Base-by-base conservation (phyloP, 2,329 filamentous ascomycete genomes). In the Cadophora sp. region DNA sequence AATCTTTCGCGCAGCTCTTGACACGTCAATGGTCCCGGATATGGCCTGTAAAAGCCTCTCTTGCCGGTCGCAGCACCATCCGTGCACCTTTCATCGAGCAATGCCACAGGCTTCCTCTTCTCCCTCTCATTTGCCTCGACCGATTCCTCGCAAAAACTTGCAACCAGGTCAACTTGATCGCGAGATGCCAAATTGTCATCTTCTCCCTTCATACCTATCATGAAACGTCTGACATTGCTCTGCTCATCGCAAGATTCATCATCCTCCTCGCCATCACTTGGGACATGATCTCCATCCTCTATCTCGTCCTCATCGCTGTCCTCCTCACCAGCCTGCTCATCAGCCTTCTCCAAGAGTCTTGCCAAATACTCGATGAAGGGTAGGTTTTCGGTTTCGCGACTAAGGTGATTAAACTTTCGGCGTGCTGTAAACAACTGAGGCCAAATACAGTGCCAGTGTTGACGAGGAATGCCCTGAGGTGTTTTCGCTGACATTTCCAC, bases 101-200 rank as follows among this genome's bases (percentile, higher is more conserved):
- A 53, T 41, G 59, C 64, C 5, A 66, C 58, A 47, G 9, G 51
- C 20, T 59, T 66, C 41, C 22, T 47, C 27, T 22, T 8, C 59
- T 62, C 45, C 18, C 24, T 33, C 13, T 59, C 43, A 16, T 18
- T 7, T 61, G 39, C 1, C 13, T 5, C 41, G 18, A 4, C 7
- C 20, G 41, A 20, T 59, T 53, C 27, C 53, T 65, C 62, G 50
- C 30, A 60, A 62, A 62, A 66, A 8, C 50, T 41, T 41, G 51
- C 59, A 27, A 66, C 64, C 30, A 56, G 24, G 6, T 66, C 64
- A 14, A 66, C 59, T 51, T 66, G 64, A 59, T 66, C 64, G 41
- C 6, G 36, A 59, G 62, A 62, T 13, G 1, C 18, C 50, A 66
- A 51, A 4, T 18, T 22, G 13, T 59, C 55, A 20, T 66, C 50